Evolutionary conservation across 441 rosid species (phyloP).

Genomic region (Mallotus japonicus): DNA sequence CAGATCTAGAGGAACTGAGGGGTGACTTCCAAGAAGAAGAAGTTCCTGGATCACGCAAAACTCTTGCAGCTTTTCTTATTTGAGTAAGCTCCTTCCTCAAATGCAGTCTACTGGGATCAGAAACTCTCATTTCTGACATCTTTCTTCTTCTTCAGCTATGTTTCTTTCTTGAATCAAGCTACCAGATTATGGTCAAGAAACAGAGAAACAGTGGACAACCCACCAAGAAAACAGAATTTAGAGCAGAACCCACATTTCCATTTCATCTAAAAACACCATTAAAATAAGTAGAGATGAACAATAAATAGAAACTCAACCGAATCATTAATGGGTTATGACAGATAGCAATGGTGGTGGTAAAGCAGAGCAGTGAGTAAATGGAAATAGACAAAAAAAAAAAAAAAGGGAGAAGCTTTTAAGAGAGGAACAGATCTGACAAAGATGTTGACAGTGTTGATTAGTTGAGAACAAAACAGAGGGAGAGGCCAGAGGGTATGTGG

Average conservation of each 20-base stretch:
- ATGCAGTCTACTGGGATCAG: constrained; percentile 76
- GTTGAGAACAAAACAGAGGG: not conserved
- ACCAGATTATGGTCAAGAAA: not conserved
- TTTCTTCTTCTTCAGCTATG: not conserved
- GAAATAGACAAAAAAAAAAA: too few relatives aligned
- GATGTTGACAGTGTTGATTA: constrained; percentile 7
- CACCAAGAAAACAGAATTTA: constrained; percentile 6
- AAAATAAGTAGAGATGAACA: too few relatives aligned
- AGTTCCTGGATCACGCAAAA: constrained; percentile 90
- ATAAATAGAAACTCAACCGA: not conserved
- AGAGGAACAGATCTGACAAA: constrained; percentile 13
- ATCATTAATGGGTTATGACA: not conserved
- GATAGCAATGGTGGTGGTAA: not conserved
- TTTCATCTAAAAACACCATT: not conserved
- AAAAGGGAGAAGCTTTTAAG: too few relatives aligned
- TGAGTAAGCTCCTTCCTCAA: constrained; percentile 86
- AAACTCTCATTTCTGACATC: constrained; percentile 60
- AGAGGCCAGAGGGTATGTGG: not conserved
- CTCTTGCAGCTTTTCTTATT: constrained; percentile 79
- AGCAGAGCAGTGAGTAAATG: not conserved
- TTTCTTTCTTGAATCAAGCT: not conserved
- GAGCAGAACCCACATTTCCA: constrained; percentile 7
- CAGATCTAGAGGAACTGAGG: constrained; percentile 69
- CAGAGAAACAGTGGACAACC: not conserved
- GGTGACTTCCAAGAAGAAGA: constrained; percentile 89